These are phyloP conservation scores for Spencermartinsiella europaea DNA, from an alignment of 805 yeast species.

Conservation along the genomic window DNA sequence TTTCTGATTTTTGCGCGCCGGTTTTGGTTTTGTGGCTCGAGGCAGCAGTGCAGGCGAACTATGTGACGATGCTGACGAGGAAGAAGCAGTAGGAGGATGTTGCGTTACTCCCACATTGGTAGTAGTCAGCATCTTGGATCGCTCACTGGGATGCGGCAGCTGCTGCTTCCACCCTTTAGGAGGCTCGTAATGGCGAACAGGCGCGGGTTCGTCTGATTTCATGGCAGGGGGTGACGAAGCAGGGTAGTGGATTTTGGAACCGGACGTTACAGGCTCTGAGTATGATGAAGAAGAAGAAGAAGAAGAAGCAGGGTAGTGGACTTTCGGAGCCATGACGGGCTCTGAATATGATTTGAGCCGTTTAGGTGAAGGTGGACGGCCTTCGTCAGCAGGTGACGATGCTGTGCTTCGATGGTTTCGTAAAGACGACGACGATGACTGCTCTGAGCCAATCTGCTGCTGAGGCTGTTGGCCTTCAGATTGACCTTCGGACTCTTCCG, in stretches of 20 bases:
- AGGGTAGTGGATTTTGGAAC: no score
- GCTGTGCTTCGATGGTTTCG: no score
- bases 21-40: background rate
- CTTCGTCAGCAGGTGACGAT: background rate
- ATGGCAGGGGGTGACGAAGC: background rate
- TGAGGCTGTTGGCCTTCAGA: background rate
- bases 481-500: background rate
- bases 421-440: no score
- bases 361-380: background rate
- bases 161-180: background rate
- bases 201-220: background rate
- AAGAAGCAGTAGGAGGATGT: background rate
- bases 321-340: background rate
- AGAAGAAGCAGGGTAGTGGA: background rate
- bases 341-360: background rate
- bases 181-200: background rate
- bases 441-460: background rate
- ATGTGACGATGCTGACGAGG: background rate
- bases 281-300: background rate
- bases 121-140: background rate
- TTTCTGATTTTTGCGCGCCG: slow-evolving; percentile 2
- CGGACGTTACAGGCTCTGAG: no score
- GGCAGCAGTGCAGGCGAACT: background rate
- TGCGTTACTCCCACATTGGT: no score
- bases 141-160: background rate